phyloP scores from a whole-genome alignment of 371 early-diverging fungal genomes.

The Zopfochytrium polystomum region DNA sequence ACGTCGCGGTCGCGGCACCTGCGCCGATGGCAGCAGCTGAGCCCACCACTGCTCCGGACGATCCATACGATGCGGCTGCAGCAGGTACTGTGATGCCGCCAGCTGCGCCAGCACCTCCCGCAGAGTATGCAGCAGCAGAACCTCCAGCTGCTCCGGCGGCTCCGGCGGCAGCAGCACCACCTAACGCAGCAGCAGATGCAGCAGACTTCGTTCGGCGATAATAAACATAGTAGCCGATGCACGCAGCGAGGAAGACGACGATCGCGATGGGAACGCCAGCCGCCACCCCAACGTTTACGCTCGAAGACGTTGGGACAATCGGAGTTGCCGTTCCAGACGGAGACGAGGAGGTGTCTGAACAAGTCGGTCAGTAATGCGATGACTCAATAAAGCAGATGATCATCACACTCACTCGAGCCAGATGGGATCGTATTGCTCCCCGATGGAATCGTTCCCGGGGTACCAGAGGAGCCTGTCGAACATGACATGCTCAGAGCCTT shows the following conservation, averaged over 20 bases:
- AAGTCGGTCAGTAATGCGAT: neutral
- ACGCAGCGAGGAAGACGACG: too few species aligned
- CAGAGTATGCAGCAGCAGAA: neutral
- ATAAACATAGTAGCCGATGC: too few species aligned
- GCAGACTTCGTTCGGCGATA: neutral
- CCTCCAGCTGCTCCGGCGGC: neutral
- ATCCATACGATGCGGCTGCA: too few species aligned
- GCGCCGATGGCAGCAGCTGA: too few species aligned
- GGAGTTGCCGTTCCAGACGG: neutral
- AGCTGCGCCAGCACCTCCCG: neutral
- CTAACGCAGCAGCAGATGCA: neutral
- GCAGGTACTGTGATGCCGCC: too few species aligned
- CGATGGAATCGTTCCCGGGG: too few species aligned
- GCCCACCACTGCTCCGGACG: too few species aligned
- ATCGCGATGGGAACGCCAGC: neutral
- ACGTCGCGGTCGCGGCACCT: too few species aligned
- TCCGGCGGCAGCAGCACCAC: neutral
- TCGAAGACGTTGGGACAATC: neutral
- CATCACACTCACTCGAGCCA: too few species aligned
- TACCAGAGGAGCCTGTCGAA: neutral
- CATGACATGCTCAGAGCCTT: neutral
- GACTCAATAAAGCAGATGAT: too few species aligned
- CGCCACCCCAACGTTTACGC: neutral
- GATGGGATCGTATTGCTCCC: too few species aligned
- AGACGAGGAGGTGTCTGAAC: neutral